Percentiles rank a stretch among this genome's conserved stretches.
Evolutionary conservation across 257 asterid species (phyloP).

Genomic region (Linderniella brevidens): DNA sequence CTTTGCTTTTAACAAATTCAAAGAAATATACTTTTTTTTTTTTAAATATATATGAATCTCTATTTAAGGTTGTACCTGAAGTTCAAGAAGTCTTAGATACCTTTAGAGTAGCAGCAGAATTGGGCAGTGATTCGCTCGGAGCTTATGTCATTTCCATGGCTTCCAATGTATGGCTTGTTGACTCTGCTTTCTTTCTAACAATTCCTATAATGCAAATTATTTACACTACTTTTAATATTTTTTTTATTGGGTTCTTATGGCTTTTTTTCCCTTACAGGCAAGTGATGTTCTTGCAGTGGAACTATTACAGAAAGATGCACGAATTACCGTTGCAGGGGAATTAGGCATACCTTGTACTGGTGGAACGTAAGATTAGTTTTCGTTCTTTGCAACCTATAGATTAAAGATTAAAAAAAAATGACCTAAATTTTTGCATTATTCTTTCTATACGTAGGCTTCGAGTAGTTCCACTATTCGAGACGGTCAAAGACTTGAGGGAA

Average conservation of each 20-base stretch:
- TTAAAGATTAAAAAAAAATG: too few species aligned
- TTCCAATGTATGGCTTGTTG: constrained; percentile 43
- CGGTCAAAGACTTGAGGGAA: constrained; percentile 89
- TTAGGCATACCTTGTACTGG: constrained; percentile 65
- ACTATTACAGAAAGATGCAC: constrained; percentile 94
- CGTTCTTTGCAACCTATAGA: too few species aligned
- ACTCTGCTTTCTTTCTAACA: neutral
- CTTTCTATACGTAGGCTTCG: constrained; percentile 41
- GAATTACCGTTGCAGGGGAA: constrained; percentile 63
- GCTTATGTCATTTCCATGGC: constrained; percentile 99
- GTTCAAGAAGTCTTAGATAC: constrained; percentile 90
- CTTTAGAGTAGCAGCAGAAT: constrained; percentile 85
- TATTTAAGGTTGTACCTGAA: constrained; percentile 53
- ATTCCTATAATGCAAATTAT: too few species aligned
- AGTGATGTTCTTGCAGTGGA: constrained; percentile 98
- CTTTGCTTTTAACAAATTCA: too few species aligned
- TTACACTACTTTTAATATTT: too few species aligned
- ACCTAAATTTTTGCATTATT: neutral
- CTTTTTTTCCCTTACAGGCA: constrained; percentile 39
- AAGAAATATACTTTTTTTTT: neutral
- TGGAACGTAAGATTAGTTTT: constrained; percentile 47
- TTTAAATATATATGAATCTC: constrained; percentile 1
- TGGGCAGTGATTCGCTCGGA: constrained; percentile 91
- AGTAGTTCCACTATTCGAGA: constrained; percentile 92
- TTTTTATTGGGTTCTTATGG: too few species aligned